These are phyloP conservation scores for Akanthomyces muscarius DNA, from an alignment of 2,329 filamentous ascomycete species.

Conservation along the genomic window DNA sequence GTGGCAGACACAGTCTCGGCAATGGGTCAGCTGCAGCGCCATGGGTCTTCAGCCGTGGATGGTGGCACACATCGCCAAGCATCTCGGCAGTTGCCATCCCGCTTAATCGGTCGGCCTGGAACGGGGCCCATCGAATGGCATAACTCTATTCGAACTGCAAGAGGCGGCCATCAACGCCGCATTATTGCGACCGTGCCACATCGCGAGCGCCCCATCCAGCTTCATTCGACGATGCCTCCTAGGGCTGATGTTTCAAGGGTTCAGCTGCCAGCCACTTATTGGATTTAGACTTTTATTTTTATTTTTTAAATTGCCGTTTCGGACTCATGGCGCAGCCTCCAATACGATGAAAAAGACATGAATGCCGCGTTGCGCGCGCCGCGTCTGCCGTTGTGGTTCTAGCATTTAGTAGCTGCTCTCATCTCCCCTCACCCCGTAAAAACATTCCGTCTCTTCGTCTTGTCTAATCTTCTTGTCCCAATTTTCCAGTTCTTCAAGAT, in stretches of 20 bases:
- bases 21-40: not conserved
- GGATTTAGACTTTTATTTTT: not conserved
- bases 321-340: not conserved
- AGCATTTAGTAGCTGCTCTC: not conserved
- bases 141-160: not conserved
- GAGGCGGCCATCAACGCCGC: not conserved
- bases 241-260: not conserved
- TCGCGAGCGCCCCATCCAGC: not conserved
- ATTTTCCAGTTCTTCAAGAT: not conserved
- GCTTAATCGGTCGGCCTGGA: not conserved
- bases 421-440: not conserved
- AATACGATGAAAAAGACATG: not conserved
- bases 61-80: not conserved
- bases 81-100: not conserved
- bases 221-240: not conserved
- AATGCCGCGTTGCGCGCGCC: not conserved
- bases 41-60: not conserved
- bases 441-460: not conserved
- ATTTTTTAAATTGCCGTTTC: not conserved
- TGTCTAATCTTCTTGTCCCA: too few species aligned
- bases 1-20: not conserved
- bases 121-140: not conserved
- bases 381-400: not conserved
- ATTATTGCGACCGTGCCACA: not conserved
- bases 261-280: not conserved